Conservation (phyloP, 2,329 filamentous ascomycete species). For the Talaromyces sp. region DNA sequence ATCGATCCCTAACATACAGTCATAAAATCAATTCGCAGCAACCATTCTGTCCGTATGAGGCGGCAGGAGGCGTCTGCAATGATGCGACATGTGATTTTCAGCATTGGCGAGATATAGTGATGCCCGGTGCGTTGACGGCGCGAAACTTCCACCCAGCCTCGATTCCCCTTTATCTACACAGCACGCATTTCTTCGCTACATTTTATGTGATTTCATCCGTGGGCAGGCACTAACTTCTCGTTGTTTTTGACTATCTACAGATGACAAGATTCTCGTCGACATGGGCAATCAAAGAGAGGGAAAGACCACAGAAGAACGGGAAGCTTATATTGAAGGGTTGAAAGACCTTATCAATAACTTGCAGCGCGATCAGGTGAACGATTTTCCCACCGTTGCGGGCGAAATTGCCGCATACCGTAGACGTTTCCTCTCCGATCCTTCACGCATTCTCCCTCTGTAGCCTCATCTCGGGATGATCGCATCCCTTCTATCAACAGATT, state of each 20-base stretch:
- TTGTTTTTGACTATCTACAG: conserved; percentile 31
- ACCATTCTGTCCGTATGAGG: conserved; percentile 73
- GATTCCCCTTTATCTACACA: conserved; percentile 24
- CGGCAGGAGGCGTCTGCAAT: conserved; percentile 69
- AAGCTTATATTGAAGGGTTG: conserved; percentile 46
- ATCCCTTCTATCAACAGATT: neutral
- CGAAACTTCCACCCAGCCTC: conserved; percentile 24
- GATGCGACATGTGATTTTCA: conserved; percentile 71
- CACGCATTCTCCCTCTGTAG: conserved; percentile 49
- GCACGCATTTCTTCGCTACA: neutral
- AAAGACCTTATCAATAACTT: conserved; percentile 52
- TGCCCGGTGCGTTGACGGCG: conserved; percentile 67
- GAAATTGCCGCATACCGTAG: conserved; percentile 53
- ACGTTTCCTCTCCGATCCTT: conserved; percentile 49
- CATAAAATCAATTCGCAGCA: conserved; percentile 78
- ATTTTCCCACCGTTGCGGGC: conserved; percentile 49
- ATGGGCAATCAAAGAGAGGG: conserved; percentile 50
- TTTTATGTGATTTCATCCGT: neutral
- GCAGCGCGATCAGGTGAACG: conserved; percentile 51
- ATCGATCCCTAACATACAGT: conserved; percentile 89
- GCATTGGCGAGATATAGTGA: conserved; percentile 72
- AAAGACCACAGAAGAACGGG: conserved; percentile 45
- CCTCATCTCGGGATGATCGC: conserved; percentile 22
- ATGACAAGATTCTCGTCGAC: conserved; percentile 53
- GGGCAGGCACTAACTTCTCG: conserved; percentile 17